Percentiles rank a stretch among this genome's conserved stretches.
These are phyloP conservation scores for Gamarada debralockiae DNA, from an alignment of 495 filamentous ascomycete species.

Conservation along the genomic window DNA sequence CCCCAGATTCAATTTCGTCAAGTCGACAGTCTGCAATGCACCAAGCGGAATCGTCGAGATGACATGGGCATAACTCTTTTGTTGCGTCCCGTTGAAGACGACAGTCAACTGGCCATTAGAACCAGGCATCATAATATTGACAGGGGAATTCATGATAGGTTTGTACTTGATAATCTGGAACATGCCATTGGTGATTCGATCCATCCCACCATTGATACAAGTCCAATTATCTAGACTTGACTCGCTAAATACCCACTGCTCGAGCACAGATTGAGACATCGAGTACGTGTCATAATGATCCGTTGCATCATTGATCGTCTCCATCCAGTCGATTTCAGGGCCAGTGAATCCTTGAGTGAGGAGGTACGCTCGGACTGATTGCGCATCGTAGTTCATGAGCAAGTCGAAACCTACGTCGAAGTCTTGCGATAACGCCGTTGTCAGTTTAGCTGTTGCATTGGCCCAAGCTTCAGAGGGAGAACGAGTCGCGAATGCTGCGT, in stretches of 20 bases:
- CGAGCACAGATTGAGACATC: background rate
- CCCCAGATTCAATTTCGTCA: background rate
- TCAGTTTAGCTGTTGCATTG: background rate
- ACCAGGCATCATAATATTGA: background rate
- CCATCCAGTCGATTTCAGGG: background rate
- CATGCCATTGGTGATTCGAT: background rate
- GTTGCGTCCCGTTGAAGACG: background rate
- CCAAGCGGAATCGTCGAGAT: background rate
- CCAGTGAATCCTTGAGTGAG: background rate
- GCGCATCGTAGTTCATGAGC: background rate
- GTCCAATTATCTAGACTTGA: background rate
- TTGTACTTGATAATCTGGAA: background rate
- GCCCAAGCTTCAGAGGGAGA: background rate
- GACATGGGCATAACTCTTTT: background rate
- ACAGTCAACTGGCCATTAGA: background rate
- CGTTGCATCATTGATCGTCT: background rate
- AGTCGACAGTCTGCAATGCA: background rate
- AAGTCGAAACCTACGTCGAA: background rate
- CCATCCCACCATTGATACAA: background rate
- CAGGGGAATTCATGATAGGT: background rate
- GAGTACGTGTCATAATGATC: background rate
- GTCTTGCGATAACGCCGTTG: background rate
- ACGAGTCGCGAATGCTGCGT: background rate
- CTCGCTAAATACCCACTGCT: background rate
- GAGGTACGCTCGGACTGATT: background rate